phyloP scores from a whole-genome alignment of 179 eudicot genomes.

The Spinacia oleracea region DNA sequence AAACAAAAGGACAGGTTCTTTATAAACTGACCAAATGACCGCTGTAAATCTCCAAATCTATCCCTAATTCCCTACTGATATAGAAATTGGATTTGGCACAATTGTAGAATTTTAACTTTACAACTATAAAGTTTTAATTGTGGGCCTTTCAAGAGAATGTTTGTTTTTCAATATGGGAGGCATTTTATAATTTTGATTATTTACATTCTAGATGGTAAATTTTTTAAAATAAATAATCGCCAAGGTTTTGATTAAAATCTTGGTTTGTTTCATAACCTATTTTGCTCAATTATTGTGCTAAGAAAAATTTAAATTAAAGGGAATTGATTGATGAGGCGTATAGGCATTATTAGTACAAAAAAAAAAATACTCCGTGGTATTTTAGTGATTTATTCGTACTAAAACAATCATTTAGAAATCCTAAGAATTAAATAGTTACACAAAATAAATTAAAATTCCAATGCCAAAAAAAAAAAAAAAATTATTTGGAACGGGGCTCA shows the following conservation, averaged over 20 bases:
- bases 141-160: constrained; percentile 3
- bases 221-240: neutral
- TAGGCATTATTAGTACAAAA: too few relatives aligned
- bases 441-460: too few relatives aligned
- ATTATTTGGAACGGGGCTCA: too few relatives aligned
- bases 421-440: too few relatives aligned
- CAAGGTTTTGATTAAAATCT: neutral
- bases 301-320: too few relatives aligned
- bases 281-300: too few relatives aligned
- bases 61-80: neutral
- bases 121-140: constrained; percentile 6
- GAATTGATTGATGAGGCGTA: too few relatives aligned
- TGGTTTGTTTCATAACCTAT: neutral
- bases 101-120: neutral
- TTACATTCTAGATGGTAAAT: neutral
- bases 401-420: too few relatives aligned
- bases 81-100: neutral
- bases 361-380: too few relatives aligned
- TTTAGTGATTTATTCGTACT: too few relatives aligned
- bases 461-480: too few relatives aligned
- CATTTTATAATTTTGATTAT: neutral
- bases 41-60: neutral
- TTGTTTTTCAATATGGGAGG: too few relatives aligned
- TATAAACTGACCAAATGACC: neutral
- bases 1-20: neutral